A percentile compares a stretch with the other conserved stretches of the same genome.
Evolutionary conservation across 1,284 basidiomycete species (phyloP).

Genomic region (Malassezia restricta): DNA sequence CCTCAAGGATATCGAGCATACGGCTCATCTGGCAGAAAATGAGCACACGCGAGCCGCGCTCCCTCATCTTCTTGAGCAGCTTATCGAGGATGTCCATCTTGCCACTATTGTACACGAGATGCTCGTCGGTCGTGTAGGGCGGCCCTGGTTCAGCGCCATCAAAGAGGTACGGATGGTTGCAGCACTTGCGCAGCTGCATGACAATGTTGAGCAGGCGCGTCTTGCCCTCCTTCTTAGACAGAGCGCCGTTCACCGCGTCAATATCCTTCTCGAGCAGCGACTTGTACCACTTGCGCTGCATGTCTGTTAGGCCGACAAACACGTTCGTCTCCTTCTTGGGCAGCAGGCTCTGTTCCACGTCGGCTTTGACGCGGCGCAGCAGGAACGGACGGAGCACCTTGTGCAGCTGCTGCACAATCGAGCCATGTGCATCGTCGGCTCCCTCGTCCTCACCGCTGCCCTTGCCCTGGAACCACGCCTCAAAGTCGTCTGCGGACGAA

Average conservation of each 20-base stretch:
- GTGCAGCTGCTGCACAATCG: slow-evolving; percentile 88
- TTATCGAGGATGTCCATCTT: slow-evolving; percentile 98
- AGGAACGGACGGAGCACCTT: slow-evolving; percentile 93
- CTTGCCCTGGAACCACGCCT: slow-evolving; percentile 61
- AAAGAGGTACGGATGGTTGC: slow-evolving; percentile 55
- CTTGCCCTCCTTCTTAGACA: slow-evolving; percentile 86
- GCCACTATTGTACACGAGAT: slow-evolving; percentile 82
- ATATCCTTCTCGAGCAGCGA: slow-evolving; percentile 90
- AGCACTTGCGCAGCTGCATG: slow-evolving; percentile 68
- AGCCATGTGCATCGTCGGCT: slow-evolving; percentile 54
- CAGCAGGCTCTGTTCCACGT: slow-evolving; percentile 89
- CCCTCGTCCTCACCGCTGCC: slow-evolving; percentile 49
- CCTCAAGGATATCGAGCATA: slow-evolving; percentile 85
- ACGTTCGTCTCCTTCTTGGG: slow-evolving; percentile 99
- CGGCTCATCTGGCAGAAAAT: slow-evolving; percentile 99
- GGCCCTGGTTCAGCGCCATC: slow-evolving; percentile 69
- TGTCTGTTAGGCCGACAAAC: slow-evolving; percentile 90
- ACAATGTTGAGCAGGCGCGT: slow-evolving; percentile 96
- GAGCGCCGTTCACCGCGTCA: slow-evolving; percentile 71
- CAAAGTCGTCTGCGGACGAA: slow-evolving; percentile 52
- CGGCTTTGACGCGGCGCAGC: slow-evolving; percentile 83
- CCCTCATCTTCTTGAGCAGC: slow-evolving; percentile 69
- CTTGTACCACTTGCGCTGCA: slow-evolving; percentile 84
- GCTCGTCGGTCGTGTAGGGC: slow-evolving; percentile 95
- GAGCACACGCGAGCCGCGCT: slow-evolving; percentile 81